Evolutionary conservation across 2,329 filamentous ascomycete genomes (phyloP).

Genomic region (Rugonectria rugulosa): DNA sequence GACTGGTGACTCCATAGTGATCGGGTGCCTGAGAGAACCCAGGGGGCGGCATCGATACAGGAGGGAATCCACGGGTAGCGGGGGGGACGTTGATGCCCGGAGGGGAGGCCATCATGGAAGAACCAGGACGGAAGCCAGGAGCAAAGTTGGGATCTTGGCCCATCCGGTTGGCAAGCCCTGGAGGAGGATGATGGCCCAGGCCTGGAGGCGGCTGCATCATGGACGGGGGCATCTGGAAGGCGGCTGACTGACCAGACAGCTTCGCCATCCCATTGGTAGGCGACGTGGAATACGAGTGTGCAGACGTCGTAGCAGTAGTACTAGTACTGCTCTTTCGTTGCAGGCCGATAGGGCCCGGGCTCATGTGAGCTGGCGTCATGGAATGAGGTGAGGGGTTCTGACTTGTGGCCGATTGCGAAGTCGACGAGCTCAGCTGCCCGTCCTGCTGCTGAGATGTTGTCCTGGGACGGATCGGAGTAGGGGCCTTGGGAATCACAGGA

Average conservation of each 20-base stretch:
- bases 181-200: conserved; percentile 46
- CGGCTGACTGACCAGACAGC: conserved; percentile 51
- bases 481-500: conserved; percentile 81
- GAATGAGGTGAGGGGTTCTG: conserved; percentile 68
- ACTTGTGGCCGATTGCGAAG: conserved; percentile 67
- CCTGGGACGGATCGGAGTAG: conserved; percentile 79
- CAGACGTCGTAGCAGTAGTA: conserved; percentile 38
- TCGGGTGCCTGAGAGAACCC: conserved; percentile 46
- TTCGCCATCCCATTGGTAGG: conserved; percentile 55
- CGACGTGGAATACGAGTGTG: conserved; percentile 59
- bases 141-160: conserved; percentile 60
- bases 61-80: conserved; percentile 54
- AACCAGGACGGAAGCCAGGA: conserved; percentile 55
- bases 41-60: conserved; percentile 46
- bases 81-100: conserved; percentile 58
- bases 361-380: conserved; percentile 69
- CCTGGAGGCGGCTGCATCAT: conserved; percentile 58
- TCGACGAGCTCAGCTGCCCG: conserved; percentile 72
- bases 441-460: conserved; percentile 85
- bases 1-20: conserved; percentile 41
- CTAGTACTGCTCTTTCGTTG: conserved; percentile 68
- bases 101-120: conserved; percentile 57
- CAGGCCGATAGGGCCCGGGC: conserved; percentile 68
- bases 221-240: conserved; percentile 63
- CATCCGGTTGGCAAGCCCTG: conserved; percentile 65